A percentile compares a stretch with the other conserved stretches of the same genome.
These are phyloP conservation scores for Nephelium lappaceum DNA, from an alignment of 345 rosid genomes.

Conservation along the genomic window DNA sequence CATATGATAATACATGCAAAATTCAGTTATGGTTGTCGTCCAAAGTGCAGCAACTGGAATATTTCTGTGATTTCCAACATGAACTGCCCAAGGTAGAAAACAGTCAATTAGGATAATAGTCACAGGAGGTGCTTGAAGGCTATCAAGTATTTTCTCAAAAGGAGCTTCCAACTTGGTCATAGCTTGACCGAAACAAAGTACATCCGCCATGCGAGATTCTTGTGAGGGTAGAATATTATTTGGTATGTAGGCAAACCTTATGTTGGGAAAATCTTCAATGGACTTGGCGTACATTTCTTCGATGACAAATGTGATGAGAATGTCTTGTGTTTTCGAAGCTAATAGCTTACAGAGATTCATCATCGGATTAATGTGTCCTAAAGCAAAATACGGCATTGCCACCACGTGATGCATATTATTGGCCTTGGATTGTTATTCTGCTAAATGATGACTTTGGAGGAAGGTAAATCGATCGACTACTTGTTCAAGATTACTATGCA, in stretches of 20 bases:
- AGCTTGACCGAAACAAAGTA: slow-evolving; percentile 18
- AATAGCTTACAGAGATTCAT: slow-evolving; percentile 19
- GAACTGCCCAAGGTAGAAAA: slow-evolving; percentile 34
- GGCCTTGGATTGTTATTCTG: not conserved
- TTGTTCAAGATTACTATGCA: too few species aligned
- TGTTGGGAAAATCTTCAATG: not conserved
- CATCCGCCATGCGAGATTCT: slow-evolving; percentile 14
- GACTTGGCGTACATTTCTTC: slow-evolving; percentile 12
- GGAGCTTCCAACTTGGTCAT: slow-evolving; percentile 34
- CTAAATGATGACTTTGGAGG: too few species aligned
- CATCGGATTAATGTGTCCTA: slow-evolving; percentile 25
- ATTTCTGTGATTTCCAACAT: slow-evolving; percentile 36
- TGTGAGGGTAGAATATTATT: slow-evolving; percentile 31
- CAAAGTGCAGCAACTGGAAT: slow-evolving; percentile 58
- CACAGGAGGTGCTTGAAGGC: slow-evolving; percentile 25
- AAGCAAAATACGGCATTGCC: slow-evolving; percentile 13
- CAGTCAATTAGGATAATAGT: slow-evolving; percentile 39
- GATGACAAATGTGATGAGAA: slow-evolving; percentile 9
- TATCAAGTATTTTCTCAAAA: slow-evolving; percentile 30
- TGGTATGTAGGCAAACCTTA: slow-evolving; percentile 27
- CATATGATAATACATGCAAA: slow-evolving; percentile 32
- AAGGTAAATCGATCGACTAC: too few species aligned
- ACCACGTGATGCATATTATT: slow-evolving; percentile 15
- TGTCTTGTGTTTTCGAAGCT: not conserved
- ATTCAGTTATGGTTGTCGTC: slow-evolving; percentile 40